Evolutionary conservation across 2,329 filamentous ascomycete genomes (phyloP).

Genomic region (Cladosporium sphaerospermum): DNA sequence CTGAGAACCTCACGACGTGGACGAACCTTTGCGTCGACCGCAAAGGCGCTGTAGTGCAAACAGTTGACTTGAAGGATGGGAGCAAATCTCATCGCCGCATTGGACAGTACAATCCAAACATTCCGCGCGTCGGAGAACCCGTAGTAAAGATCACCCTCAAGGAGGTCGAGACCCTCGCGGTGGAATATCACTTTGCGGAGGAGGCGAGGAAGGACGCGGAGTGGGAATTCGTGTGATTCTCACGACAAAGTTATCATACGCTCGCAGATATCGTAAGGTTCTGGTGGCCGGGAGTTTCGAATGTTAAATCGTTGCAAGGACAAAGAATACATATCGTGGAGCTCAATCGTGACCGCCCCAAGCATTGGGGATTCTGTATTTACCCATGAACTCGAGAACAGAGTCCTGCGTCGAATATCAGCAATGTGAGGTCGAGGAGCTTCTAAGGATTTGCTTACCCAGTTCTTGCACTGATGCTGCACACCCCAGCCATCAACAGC

Average conservation of each 20-base stretch:
- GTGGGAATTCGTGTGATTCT: background rate
- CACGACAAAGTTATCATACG: background rate
- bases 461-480: slow-evolving; percentile 26
- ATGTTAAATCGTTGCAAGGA: too few relatives aligned
- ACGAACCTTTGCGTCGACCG: background rate
- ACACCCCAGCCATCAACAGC: slow-evolving; percentile 32
- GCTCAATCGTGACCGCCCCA: background rate
- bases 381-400: slow-evolving; percentile 16
- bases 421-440: background rate
- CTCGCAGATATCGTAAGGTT: too few relatives aligned
- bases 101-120: background rate
- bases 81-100: background rate
- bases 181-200: background rate
- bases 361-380: slow-evolving; percentile 12
- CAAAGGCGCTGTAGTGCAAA: background rate
- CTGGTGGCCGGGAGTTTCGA: too few relatives aligned
- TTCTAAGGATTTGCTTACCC: slow-evolving; percentile 17
- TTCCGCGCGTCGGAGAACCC: background rate
- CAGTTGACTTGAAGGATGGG: background rate
- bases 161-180: background rate
- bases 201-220: background rate
- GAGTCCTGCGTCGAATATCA: slow-evolving; percentile 7
- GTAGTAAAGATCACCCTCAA: background rate
- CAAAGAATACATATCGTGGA: background rate
- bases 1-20: background rate